Conservation (phyloP, 768 basidiomycete species). For the Suillus plorans region DNA sequence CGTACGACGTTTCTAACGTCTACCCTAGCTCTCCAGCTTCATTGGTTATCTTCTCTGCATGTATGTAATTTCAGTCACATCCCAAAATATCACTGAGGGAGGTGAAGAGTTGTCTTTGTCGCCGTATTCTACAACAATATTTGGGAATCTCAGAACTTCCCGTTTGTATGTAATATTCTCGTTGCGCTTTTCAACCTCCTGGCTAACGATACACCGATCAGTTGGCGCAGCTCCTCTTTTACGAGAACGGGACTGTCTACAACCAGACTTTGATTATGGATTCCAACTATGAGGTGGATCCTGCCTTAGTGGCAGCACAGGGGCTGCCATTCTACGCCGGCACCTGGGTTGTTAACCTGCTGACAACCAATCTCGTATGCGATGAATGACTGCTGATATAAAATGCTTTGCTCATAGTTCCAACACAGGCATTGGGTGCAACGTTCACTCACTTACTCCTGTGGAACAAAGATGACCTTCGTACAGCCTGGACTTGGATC, state of each 20-base stretch:
- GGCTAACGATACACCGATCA: neutral
- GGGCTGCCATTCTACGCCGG: slow-evolving; percentile 34
- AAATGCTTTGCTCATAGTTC: slow-evolving; percentile 24
- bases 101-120: slow-evolving; percentile 30
- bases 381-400: neutral
- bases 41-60: slow-evolving; percentile 52
- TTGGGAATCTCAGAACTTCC: slow-evolving; percentile 61
- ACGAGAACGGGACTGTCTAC: slow-evolving; percentile 51
- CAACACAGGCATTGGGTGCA: slow-evolving; percentile 40
- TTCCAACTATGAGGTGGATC: slow-evolving; percentile 50
- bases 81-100: neutral
- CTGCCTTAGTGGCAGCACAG: slow-evolving; percentile 43
- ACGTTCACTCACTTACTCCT: slow-evolving; percentile 51
- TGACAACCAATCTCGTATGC: slow-evolving; percentile 15
- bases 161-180: slow-evolving; percentile 38
- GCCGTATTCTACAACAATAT: slow-evolving; percentile 45
- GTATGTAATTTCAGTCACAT: slow-evolving; percentile 23
- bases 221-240: slow-evolving; percentile 42
- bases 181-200: slow-evolving; percentile 9
- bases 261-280: slow-evolving; percentile 55
- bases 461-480: slow-evolving; percentile 54
- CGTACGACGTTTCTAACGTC: neutral
- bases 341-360: slow-evolving; percentile 22
- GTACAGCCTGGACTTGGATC: slow-evolving; percentile 47
- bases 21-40: slow-evolving; percentile 39